Percentiles rank a stretch among this genome's conserved stretches.
These are phyloP conservation scores for Moesziomyces aphidis DNA, from an alignment of 1,284 basidiomycete genomes.

Conservation along the genomic window DNA sequence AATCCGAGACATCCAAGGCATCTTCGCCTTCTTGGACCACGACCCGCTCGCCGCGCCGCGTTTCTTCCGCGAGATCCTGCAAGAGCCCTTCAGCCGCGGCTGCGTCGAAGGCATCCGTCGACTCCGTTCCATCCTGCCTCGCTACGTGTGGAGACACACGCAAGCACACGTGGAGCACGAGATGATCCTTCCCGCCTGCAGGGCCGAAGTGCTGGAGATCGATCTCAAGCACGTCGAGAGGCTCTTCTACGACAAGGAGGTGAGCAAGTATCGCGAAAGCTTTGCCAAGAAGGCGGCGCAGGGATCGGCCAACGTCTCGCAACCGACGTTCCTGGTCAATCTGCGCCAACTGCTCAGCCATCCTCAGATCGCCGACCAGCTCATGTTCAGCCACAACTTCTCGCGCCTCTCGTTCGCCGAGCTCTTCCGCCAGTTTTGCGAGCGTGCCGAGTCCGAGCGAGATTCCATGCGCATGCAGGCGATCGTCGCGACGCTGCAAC, in stretches of 20 bases:
- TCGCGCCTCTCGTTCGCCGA: slow-evolving; percentile 45
- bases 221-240: slow-evolving; percentile 45
- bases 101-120: slow-evolving; percentile 46
- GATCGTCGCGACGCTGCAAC: slow-evolving; percentile 29
- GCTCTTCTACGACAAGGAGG: slow-evolving; percentile 55
- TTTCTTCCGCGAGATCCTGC: slow-evolving; percentile 45
- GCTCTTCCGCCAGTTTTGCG: slow-evolving; percentile 39
- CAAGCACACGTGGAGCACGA: slow-evolving; percentile 50
- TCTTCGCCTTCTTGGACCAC: slow-evolving; percentile 52
- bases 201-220: slow-evolving; percentile 41
- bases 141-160: slow-evolving; percentile 54
- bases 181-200: slow-evolving; percentile 40
- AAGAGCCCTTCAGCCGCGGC: slow-evolving; percentile 42
- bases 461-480: slow-evolving; percentile 33
- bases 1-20: slow-evolving; percentile 47
- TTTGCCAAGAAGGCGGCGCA: slow-evolving; percentile 23
- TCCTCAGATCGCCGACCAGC: slow-evolving; percentile 48
- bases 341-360: slow-evolving; percentile 54
- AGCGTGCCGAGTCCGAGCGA: slow-evolving; percentile 36
- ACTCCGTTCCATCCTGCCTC: slow-evolving; percentile 36
- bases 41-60: slow-evolving; percentile 41
- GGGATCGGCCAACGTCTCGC: slow-evolving; percentile 15
- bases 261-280: slow-evolving; percentile 28
- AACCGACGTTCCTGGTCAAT: slow-evolving; percentile 38
- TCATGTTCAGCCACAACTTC: slow-evolving; percentile 35